Base-by-base conservation (phyloP, 2,329 filamentous ascomycete species). In the Phoma sp. region DNA sequence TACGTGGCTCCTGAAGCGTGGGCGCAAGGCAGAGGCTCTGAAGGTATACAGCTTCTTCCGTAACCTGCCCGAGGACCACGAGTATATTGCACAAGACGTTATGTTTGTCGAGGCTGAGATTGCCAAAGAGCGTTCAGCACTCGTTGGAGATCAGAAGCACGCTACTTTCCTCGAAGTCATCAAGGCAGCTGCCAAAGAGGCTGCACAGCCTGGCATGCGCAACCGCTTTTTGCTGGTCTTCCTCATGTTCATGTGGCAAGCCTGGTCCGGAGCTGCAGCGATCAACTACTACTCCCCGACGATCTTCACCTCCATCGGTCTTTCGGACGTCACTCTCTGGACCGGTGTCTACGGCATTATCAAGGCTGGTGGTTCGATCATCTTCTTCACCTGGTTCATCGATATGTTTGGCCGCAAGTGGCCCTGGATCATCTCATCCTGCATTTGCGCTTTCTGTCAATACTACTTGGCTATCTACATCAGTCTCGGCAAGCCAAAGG, bases 71-170 rank as follows among this genome's bases (percentile, higher is more conserved):
- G 69, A 77, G 0, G 78, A 82, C 4, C 81, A 90, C 59, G 74
- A 84, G n/a, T 92, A 92, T 70, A 87, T 93, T 49, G 76, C 88
- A 1, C 89, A 93, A 73, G 90, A 93, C 71, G 79, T 93, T 14
- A 80, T 82, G 50, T 86, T 83, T 58, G 88, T 93, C 58, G 88
- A 92, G 50, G 79, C 82, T 12, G 88, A 90, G 6, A 76, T 92
- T 9, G 88, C 51, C 2, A 54, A 49, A 36, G 51, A 54, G 34
- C 34, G 70, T 18, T 61, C 67, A 6, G 58, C 63, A 2, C 62
- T 72, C 2, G 61, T 68, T 23, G 65, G 65, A n/a, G 65, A 47
- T 3, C 49, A 68, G 33, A 53, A 61, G 25, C 65, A 64, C 15
- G 64, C 66, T 2, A 69, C 60, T 1, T 71, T 76, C 30, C 37